A percentile compares a stretch with the other conserved stretches of the same genome.
These are phyloP conservation scores for Penicillium crystallinum DNA, from an alignment of 495 filamentous ascomycete species.

Conservation along the genomic window DNA sequence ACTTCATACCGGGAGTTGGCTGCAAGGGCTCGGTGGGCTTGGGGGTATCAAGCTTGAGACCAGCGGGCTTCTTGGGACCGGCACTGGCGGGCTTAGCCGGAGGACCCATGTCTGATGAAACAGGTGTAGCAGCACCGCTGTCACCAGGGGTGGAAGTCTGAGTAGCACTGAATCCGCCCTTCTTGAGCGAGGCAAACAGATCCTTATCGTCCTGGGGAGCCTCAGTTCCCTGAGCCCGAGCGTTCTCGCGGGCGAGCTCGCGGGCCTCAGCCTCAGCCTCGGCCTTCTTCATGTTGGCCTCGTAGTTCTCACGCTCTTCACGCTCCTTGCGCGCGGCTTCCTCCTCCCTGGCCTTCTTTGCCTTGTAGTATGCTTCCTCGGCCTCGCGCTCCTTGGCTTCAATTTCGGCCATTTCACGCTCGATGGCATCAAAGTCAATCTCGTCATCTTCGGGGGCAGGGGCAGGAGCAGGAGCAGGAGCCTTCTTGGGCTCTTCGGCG, in stretches of 20 bases:
- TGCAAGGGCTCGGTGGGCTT: slow-evolving; percentile 82
- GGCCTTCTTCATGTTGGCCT: slow-evolving; percentile 52
- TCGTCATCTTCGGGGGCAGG: slow-evolving; percentile 38
- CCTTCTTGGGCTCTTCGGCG: slow-evolving; percentile 42
- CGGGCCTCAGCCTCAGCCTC: slow-evolving; percentile 53
- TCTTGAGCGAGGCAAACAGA: slow-evolving; percentile 54
- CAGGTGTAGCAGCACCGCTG: slow-evolving; percentile 52
- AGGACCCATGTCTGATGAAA: slow-evolving; percentile 50
- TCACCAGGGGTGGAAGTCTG: slow-evolving; percentile 48
- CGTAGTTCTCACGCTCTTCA: slow-evolving; percentile 44
- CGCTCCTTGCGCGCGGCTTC: slow-evolving; percentile 57
- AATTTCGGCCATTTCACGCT: slow-evolving; percentile 48
- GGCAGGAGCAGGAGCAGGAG: slow-evolving; percentile 28
- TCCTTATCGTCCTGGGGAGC: slow-evolving; percentile 35
- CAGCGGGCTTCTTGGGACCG: slow-evolving; percentile 66
- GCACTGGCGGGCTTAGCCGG: slow-evolving; percentile 50
- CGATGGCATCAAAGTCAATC: slow-evolving; percentile 47
- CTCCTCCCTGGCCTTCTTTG: slow-evolving; percentile 56
- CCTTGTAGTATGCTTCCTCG: slow-evolving; percentile 55
- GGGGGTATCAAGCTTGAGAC: slow-evolving; percentile 76
- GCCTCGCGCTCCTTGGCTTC: slow-evolving; percentile 57
- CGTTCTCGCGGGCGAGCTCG: slow-evolving; percentile 48
- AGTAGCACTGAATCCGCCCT: slow-evolving; percentile 41
- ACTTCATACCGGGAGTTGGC: slow-evolving; percentile 86
- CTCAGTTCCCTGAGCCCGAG: slow-evolving; percentile 36